These are phyloP conservation scores for Trichoderma sp. DNA, from an alignment of 2,329 filamentous ascomycete species.

Conservation along the genomic window DNA sequence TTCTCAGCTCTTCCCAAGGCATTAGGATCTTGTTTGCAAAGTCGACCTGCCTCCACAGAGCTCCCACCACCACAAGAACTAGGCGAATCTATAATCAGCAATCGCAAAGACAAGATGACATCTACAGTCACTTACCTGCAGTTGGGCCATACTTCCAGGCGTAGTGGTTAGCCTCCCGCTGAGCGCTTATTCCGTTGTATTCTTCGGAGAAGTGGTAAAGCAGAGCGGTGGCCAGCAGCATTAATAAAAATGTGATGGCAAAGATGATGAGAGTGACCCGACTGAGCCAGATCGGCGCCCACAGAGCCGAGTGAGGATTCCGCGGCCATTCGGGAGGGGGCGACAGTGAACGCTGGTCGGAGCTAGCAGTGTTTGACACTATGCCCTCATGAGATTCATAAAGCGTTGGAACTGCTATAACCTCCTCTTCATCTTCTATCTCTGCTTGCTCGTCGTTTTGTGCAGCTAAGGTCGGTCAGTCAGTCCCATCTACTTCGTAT, in stretches of 20 bases:
- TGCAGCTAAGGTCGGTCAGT: not conserved
- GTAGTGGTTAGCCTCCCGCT: constrained; percentile 12
- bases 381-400: not conserved
- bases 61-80: constrained; percentile 13
- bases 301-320: not conserved
- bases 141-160: constrained; percentile 14
- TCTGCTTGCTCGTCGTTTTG: not conserved
- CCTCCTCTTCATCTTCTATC: not conserved
- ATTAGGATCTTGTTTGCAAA: constrained; percentile 1
- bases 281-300: constrained; percentile 9
- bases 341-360: not conserved
- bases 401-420: not conserved
- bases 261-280: not conserved
- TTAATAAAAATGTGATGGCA: not conserved
- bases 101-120: not conserved
- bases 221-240: constrained; percentile 1
- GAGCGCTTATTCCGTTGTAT: not conserved
- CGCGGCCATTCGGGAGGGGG: constrained; percentile 1
- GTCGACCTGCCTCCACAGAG: constrained; percentile 6
- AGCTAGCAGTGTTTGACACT: not conserved
- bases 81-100: not conserved
- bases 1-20: constrained; percentile 10
- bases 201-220: not conserved
- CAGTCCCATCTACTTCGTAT: not conserved
- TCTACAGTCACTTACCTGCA: not conserved